phyloP scores from a whole-genome alignment of 495 filamentous ascomycete genomes.

The Neurospora discreta region DNA sequence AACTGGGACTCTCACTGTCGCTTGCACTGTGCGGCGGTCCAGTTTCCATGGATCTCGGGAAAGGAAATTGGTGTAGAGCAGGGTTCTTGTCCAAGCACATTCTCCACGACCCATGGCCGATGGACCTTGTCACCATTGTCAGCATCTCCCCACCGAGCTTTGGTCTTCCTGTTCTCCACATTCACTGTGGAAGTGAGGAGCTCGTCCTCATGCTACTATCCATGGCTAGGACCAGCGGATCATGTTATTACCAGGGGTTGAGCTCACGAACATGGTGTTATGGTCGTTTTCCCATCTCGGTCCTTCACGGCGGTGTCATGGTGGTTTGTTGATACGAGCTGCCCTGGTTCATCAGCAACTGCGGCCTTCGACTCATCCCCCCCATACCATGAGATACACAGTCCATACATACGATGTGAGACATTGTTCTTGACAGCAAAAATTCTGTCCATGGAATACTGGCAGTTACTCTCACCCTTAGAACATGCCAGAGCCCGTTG shows the following conservation, averaged over 20 bases:
- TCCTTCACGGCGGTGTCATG: neutral
- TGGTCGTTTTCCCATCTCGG: neutral
- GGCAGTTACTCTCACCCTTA: neutral
- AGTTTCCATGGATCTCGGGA: neutral
- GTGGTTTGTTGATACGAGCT: neutral
- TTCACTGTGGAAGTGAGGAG: neutral
- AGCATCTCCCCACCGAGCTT: slow-evolving; percentile 15
- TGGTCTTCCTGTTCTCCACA: slow-evolving; percentile 14
- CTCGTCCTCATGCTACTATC: neutral
- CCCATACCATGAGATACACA: neutral
- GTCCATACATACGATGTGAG: neutral
- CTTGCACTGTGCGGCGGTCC: neutral
- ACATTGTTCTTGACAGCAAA: neutral
- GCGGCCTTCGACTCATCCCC: neutral
- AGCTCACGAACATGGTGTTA: neutral
- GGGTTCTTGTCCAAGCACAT: slow-evolving; percentile 1
- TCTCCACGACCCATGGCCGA: slow-evolving; percentile 7
- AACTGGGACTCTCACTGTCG: neutral
- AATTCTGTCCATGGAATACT: neutral
- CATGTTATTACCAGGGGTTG: neutral
- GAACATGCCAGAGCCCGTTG: neutral
- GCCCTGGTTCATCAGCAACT: neutral
- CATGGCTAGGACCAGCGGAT: neutral
- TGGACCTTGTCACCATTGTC: slow-evolving; percentile 9
- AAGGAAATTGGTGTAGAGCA: neutral